Percentiles rank a stretch among this genome's conserved stretches.
Evolutionary conservation across 139 green algal species (phyloP).

Genomic region (Asterochloris erici): DNA sequence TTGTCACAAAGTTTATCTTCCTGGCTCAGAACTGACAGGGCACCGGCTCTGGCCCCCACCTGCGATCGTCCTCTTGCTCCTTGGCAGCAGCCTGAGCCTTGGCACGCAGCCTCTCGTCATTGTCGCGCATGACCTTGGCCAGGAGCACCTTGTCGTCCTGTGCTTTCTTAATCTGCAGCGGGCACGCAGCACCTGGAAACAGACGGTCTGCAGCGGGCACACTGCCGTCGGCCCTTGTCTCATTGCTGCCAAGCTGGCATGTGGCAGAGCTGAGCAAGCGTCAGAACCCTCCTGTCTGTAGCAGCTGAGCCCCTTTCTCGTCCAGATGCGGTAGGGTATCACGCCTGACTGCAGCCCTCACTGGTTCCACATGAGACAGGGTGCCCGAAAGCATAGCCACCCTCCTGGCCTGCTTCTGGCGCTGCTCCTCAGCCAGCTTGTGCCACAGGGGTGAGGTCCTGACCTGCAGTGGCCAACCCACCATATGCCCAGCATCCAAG

Average conservation of each 20-base stretch:
- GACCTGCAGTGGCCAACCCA: too few species aligned
- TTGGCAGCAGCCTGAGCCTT: conserved; percentile 3
- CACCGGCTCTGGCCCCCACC: background rate
- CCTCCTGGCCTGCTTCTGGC: too few species aligned
- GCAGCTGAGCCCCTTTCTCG: too few species aligned
- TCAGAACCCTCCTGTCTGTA: too few species aligned
- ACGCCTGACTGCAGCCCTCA: too few species aligned
- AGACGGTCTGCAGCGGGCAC: background rate
- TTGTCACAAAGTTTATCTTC: background rate
- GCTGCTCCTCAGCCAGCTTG: too few species aligned
- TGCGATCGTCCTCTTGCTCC: conserved; percentile 1
- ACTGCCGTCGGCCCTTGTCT: background rate
- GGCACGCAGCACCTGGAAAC: background rate
- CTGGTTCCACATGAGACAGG: too few species aligned
- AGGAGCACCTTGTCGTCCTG: conserved; percentile 11
- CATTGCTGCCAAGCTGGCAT: background rate
- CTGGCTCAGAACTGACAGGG: background rate
- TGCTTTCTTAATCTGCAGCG: background rate
- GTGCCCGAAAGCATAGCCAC: too few species aligned
- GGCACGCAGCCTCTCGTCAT: conserved; percentile 3
- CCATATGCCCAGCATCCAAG: too few species aligned
- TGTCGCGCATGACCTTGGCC: conserved; percentile 6
- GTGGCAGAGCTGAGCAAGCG: too few species aligned
- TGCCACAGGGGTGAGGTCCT: too few species aligned
- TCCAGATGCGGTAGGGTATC: too few species aligned